Evolutionary conservation across 1,284 basidiomycete species (phyloP), one percentile per base, ranked within the genome.

Genomic region (Ustilago vetiveriae): DNA sequence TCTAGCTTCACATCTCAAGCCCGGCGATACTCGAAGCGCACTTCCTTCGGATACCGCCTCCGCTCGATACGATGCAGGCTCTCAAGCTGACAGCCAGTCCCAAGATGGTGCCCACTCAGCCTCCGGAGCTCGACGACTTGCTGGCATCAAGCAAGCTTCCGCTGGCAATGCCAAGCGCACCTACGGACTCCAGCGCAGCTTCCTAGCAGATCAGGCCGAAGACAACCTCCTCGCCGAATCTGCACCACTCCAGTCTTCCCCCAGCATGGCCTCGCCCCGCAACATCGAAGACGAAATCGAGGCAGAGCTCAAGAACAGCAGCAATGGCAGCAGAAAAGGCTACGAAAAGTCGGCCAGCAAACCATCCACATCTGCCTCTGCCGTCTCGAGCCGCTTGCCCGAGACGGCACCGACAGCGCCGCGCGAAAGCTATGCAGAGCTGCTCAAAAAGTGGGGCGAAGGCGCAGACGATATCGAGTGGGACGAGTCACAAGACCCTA

Each of bases 401-500:
- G 45, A 49, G 6, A 8, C 50, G 19, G 21, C 44, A 3, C 8
- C 42, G 10, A 8, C 48, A 17, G 43, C 59, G 16, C 51, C 51
- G 2, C 51, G 68, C 42, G 69, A 72, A 32, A 72, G 69, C 51
- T 72, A 72, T 33, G 69, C 63, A 14, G 69, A 72, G n/a, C 55
- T 72, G 16, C 58, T 66, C 35, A 58, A 45, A 50, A 72, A 56
- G 51, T 72, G 69, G 69, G 69, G 69, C 33, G 63, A 67, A 8
- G 59, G 58, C 4, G 69, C 58, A 6, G 69, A 72, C 27, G 64
- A 72, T 24, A 71, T 71, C 26, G 69, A 72, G 35, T 66, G 64
- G 69, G 69, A 72, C 26, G 64, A 72, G 32, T 72, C 69, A 33
- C 69, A 72, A 26, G 62, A 71, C 21, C 68, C 68, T 3, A 62